These are phyloP conservation scores for Gnomoniopsis smithogilvyi DNA, from an alignment of 2,329 filamentous ascomycete genomes.

Conservation along the genomic window DNA sequence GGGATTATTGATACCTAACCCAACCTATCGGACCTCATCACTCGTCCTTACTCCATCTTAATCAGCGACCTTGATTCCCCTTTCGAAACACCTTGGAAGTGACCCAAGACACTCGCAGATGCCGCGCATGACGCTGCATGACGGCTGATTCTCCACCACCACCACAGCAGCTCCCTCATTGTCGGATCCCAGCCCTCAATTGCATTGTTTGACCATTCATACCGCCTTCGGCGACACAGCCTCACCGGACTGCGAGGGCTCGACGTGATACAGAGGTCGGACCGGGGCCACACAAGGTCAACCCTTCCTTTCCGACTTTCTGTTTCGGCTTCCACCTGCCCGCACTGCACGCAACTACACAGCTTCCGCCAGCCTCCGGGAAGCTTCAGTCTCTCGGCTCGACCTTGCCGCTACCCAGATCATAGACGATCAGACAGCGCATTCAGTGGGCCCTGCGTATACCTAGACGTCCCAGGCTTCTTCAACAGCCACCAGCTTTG, in stretches of 20 bases:
- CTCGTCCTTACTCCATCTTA: constrained; percentile 1
- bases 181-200: background rate
- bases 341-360: background rate
- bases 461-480: background rate
- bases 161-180: background rate
- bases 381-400: constrained; percentile 11
- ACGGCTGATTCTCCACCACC: constrained; percentile 8
- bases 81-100: constrained; percentile 6
- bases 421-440: background rate
- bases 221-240: background rate
- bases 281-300: constrained; percentile 5
- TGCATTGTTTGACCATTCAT: constrained; percentile 3
- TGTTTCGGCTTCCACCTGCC: constrained; percentile 1
- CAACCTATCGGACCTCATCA: no score
- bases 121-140: constrained; percentile 15
- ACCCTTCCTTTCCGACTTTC: constrained; percentile 4
- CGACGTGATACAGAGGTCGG: constrained; percentile 1
- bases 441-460: constrained; percentile 5
- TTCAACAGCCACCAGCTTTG: background rate
- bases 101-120: background rate
- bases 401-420: constrained; percentile 5
- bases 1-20: no score
- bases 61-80: constrained; percentile 10
- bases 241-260: background rate
- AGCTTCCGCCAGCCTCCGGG: background rate